phyloP scores from a whole-genome alignment of 148 eudicot genomes.

The Silene latifolia region DNA sequence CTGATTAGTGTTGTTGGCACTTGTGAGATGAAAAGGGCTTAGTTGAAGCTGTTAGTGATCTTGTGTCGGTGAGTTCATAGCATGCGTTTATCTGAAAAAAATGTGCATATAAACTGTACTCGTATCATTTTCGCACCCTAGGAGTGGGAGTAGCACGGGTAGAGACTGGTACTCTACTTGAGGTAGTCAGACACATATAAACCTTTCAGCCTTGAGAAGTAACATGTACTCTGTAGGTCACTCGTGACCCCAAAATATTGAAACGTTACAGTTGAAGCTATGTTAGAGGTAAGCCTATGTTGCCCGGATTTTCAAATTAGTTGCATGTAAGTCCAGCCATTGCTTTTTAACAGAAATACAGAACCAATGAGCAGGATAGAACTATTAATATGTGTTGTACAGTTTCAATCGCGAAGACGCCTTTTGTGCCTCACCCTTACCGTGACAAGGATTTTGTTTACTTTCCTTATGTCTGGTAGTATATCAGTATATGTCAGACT shows the following conservation, averaged over 20 bases:
- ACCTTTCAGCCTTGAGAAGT: neutral
- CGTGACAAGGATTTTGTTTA: neutral
- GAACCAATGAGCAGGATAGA: neutral
- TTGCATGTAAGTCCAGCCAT: neutral
- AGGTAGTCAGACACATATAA: neutral
- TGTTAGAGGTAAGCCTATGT: neutral
- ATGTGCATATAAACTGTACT: neutral
- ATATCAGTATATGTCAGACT: neutral
- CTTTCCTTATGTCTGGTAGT: neutral
- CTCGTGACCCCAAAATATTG: neutral
- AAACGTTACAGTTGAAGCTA: neutral
- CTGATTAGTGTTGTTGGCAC: no score
- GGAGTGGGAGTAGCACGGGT: no score
- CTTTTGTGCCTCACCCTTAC: neutral
- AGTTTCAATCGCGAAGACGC: neutral
- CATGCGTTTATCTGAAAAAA: neutral
- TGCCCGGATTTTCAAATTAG: neutral
- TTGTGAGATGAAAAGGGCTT: neutral
- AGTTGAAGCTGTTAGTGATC: neutral
- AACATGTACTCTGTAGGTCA: neutral
- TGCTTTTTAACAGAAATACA: neutral
- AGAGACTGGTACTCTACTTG: no score
- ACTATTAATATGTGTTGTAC: neutral
- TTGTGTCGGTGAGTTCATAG: neutral
- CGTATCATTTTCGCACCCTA: no score